Percentiles rank a stretch among this genome's conserved stretches.
These are phyloP conservation scores for Penicillium goetzii DNA, from an alignment of 495 filamentous ascomycete species.

Conservation along the genomic window DNA sequence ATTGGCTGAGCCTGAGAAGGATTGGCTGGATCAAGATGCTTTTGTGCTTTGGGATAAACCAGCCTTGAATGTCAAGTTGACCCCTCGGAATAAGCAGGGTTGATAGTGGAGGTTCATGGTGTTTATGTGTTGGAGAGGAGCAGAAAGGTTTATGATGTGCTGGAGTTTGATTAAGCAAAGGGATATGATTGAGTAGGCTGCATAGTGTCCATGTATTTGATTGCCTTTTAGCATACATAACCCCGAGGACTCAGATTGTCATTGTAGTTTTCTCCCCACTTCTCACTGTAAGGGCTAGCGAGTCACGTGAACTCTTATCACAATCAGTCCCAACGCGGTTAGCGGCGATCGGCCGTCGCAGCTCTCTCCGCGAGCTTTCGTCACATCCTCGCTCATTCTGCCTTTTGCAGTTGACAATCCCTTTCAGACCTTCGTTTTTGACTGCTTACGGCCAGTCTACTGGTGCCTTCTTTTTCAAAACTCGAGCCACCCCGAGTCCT, in stretches of 20 bases:
- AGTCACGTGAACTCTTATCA: slow-evolving; percentile 44
- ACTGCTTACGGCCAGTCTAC: background rate
- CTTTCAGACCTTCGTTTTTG: slow-evolving; percentile 4
- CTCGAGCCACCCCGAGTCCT: background rate
- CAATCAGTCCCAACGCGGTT: slow-evolving; percentile 33
- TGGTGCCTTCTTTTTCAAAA: background rate
- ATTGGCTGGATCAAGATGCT: slow-evolving; percentile 42
- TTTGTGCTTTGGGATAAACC: slow-evolving; percentile 48
- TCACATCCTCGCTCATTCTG: slow-evolving; percentile 22
- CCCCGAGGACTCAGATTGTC: too few species aligned
- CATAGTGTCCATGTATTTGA: background rate
- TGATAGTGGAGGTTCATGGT: background rate
- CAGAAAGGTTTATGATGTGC: background rate
- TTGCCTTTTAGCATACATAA: too few species aligned
- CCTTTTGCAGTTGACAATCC: slow-evolving; percentile 15
- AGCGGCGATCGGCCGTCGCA: slow-evolving; percentile 43
- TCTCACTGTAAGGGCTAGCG: slow-evolving; percentile 3
- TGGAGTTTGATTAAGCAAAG: background rate
- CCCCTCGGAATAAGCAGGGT: slow-evolving; percentile 7
- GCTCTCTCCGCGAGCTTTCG: slow-evolving; percentile 38
- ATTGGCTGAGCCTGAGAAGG: slow-evolving; percentile 21
- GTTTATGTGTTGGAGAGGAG: background rate
- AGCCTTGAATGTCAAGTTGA: slow-evolving; percentile 40
- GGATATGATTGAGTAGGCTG: too few species aligned
- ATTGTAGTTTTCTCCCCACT: background rate